Evolutionary conservation across 805 yeast species (phyloP).

Genomic region (Sugiyamaella mastotermitis): DNA sequence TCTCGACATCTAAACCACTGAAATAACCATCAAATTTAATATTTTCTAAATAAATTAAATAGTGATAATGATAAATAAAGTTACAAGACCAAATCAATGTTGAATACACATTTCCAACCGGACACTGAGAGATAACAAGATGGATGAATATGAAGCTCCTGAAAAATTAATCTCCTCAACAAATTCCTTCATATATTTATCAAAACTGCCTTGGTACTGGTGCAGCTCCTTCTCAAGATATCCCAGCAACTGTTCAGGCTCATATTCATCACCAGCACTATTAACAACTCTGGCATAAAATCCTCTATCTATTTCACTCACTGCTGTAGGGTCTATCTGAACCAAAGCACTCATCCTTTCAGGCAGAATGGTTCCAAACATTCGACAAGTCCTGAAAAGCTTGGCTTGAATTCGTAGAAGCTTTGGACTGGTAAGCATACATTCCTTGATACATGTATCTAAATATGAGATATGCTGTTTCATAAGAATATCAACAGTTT

Average conservation of each 20-base stretch:
- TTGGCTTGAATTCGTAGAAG: conserved; percentile 41
- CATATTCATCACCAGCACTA: conserved; percentile 18
- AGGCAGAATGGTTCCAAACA: conserved; percentile 24
- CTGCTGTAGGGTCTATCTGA: conserved; percentile 24
- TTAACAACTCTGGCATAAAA: conserved; percentile 11
- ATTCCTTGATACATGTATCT: conserved; percentile 58
- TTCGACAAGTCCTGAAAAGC: conserved; percentile 34
- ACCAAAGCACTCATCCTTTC: conserved; percentile 19
- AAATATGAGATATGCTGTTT: conserved; percentile 49
- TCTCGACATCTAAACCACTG: no score
- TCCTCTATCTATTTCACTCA: conserved; percentile 13
- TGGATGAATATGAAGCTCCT: conserved; percentile 42
- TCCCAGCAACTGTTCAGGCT: conserved; percentile 21
- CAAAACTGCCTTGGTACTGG: conserved; percentile 33
- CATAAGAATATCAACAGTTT: conserved; percentile 40
- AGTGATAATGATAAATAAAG: no score
- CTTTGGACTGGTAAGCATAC: conserved; percentile 56
- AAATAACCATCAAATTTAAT: no score
- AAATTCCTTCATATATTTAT: conserved; percentile 37
- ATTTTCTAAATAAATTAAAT: no score
- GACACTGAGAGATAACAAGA: conserved; percentile 37
- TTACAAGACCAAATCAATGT: no score
- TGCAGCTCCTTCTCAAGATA: conserved; percentile 25
- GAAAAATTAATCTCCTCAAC: conserved; percentile 35
- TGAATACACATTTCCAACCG: conserved; percentile 28